phyloP scores from a whole-genome alignment of 768 basidiomycete genomes.

The Pleurotus giganteus region DNA sequence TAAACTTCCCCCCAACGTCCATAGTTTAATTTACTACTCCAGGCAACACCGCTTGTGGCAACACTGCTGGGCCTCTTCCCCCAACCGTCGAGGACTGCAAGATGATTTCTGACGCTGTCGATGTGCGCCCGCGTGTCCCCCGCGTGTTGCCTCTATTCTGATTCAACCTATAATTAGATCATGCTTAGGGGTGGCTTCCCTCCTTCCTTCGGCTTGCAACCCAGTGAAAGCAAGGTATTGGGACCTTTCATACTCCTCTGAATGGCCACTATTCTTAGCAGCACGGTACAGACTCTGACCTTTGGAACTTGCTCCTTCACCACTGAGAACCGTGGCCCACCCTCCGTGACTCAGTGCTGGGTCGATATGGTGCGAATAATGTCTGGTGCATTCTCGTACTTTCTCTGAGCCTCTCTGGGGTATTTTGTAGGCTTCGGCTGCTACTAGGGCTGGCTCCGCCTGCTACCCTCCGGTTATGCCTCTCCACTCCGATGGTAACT shows the following conservation, averaged over 20 bases:
- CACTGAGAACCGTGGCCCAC: conserved; percentile 1
- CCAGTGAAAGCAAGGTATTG: conserved; percentile 3
- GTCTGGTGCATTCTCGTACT: not conserved
- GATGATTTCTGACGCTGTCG: not conserved
- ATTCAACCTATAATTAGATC: not conserved
- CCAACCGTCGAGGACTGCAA: conserved; percentile 1
- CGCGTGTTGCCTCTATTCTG: not conserved
- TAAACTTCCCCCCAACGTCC: not conserved
- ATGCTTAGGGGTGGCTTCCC: not conserved
- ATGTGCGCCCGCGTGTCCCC: not conserved
- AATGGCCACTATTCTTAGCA: not conserved
- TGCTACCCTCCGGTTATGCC: conserved; percentile 6
- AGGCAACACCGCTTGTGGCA: conserved; percentile 4
- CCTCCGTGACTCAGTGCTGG: conserved; percentile 8
- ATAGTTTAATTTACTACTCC: not conserved
- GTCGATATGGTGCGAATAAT: not conserved
- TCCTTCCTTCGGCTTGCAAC: conserved; percentile 1
- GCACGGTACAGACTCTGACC: not conserved
- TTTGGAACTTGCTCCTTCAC: conserved; percentile 1
- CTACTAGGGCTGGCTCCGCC: conserved; percentile 6
- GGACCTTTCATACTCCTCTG: not conserved
- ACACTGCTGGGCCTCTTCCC: not conserved
- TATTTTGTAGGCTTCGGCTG: not conserved
- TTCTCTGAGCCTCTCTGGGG: not conserved
- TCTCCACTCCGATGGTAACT: not conserved